phyloP scores from a whole-genome alignment of 1,284 basidiomycete species.

The Cystobasidium sp. region DNA sequence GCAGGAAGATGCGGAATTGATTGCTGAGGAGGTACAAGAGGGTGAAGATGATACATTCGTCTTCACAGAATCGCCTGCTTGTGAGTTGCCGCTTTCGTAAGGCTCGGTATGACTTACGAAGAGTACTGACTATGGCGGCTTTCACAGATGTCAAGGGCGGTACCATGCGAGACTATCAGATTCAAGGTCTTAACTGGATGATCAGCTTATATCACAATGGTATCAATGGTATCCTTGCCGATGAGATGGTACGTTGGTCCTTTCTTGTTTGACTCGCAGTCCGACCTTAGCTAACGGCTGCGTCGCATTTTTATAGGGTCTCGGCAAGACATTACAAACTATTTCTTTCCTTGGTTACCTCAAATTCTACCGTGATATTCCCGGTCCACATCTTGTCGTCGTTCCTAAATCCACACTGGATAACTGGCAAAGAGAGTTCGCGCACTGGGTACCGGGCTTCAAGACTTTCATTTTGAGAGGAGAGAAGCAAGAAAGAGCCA shows the following conservation, averaged over 20 bases:
- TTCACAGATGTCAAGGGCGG: constrained; percentile 77
- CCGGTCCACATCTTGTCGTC: constrained; percentile 89
- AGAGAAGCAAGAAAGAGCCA: constrained; percentile 78
- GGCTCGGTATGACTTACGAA: constrained; percentile 35
- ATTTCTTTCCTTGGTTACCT: constrained; percentile 97
- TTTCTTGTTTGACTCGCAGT: background rate
- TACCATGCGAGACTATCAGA: constrained; percentile 88
- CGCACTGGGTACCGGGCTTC: constrained; percentile 89
- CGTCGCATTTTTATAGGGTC: constrained; percentile 66
- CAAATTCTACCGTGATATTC: constrained; percentile 75
- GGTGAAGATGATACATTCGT: constrained; percentile 85
- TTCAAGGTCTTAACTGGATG: constrained; percentile 98
- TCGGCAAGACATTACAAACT: constrained; percentile 97
- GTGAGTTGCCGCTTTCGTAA: constrained; percentile 62
- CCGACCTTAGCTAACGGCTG: background rate
- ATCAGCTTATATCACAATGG: constrained; percentile 89
- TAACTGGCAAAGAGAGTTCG: constrained; percentile 95
- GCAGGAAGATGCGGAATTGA: constrained; percentile 93
- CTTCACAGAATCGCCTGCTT: constrained; percentile 88
- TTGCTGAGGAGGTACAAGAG: constrained; percentile 69
- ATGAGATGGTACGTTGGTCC: constrained; percentile 77
- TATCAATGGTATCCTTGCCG: constrained; percentile 88
- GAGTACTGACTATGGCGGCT: background rate
- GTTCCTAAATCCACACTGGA: constrained; percentile 97
- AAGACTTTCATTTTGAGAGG: constrained; percentile 82